Conservation (phyloP, 768 basidiomycete species). For the Galerina marginata region DNA sequence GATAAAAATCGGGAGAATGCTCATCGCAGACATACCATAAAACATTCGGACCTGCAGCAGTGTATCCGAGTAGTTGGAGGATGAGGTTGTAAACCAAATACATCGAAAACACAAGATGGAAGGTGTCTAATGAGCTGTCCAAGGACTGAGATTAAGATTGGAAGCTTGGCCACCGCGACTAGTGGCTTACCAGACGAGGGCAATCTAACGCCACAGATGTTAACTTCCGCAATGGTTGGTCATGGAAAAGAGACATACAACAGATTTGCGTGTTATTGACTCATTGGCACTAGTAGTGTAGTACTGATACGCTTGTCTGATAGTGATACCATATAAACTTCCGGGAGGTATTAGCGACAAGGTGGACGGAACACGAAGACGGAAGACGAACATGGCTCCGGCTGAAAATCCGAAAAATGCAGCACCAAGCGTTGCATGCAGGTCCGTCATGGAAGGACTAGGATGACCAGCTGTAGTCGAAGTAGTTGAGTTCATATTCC, state of each 20-base stretch:
- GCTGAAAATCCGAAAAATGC: slow-evolving; percentile 37
- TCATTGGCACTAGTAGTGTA: slow-evolving; percentile 26
- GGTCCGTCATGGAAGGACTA: slow-evolving; percentile 2
- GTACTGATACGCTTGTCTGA: slow-evolving; percentile 36
- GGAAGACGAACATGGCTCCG: slow-evolving; percentile 32
- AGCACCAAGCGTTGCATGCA: slow-evolving; percentile 28
- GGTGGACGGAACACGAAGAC: background rate
- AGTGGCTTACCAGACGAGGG: slow-evolving; percentile 23
- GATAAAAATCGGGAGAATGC: background rate
- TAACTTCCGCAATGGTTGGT: background rate
- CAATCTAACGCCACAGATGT: slow-evolving; percentile 21
- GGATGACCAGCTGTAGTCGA: slow-evolving; percentile 2
- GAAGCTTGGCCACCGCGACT: background rate
- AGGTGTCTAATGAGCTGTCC: slow-evolving; percentile 30
- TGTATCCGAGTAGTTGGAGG: slow-evolving; percentile 26
- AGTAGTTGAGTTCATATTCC: slow-evolving; percentile 24
- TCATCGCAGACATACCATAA: slow-evolving; percentile 26
- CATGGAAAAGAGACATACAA: slow-evolving; percentile 22
- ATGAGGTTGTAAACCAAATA: slow-evolving; percentile 33
- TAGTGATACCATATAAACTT: slow-evolving; percentile 37
- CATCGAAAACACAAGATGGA: slow-evolving; percentile 34
- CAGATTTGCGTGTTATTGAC: slow-evolving; percentile 19
- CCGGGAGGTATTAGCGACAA: background rate
- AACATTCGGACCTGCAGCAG: slow-evolving; percentile 16
- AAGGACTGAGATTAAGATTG: background rate